Evolutionary conservation across 1,139 yeast genomes (phyloP).

Genomic region (Debaryomyces nepalensis): DNA sequence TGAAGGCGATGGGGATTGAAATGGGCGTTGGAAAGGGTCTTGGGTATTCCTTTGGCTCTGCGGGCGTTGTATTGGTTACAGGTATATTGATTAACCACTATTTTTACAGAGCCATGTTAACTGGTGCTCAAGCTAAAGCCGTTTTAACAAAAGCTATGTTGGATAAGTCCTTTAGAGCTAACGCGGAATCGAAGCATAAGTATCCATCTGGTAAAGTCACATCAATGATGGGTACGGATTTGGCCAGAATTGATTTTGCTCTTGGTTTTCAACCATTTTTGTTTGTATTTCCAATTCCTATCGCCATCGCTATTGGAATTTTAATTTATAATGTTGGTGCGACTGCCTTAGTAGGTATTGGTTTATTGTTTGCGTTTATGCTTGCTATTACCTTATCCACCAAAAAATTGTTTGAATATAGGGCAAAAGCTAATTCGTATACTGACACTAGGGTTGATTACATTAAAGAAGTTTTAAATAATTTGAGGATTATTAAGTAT

Average conservation of each 20-base stretch:
- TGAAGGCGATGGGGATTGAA: slow-evolving; percentile 25
- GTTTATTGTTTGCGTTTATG: slow-evolving; percentile 34
- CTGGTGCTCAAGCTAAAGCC: slow-evolving; percentile 42
- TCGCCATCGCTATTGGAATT: slow-evolving; percentile 63
- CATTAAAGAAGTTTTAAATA: slow-evolving; percentile 66
- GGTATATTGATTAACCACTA: slow-evolving; percentile 65
- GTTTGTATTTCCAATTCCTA: slow-evolving; percentile 64
- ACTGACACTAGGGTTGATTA: slow-evolving; percentile 65
- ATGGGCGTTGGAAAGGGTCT: slow-evolving; percentile 35
- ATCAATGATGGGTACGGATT: slow-evolving; percentile 73
- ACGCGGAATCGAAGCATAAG: slow-evolving; percentile 32
- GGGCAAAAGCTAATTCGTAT: slow-evolving; percentile 49
- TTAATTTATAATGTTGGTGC: slow-evolving; percentile 74
- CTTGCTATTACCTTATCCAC: slow-evolving; percentile 46
- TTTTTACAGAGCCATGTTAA: slow-evolving; percentile 61
- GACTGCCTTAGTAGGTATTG: slow-evolving; percentile 69
- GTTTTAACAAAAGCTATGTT: slow-evolving; percentile 40
- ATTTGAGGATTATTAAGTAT: slow-evolving; percentile 70
- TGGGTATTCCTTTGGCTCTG: slow-evolving; percentile 33
- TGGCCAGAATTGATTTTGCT: slow-evolving; percentile 80
- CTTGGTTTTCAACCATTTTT: slow-evolving; percentile 70
- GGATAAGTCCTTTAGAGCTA: slow-evolving; percentile 36
- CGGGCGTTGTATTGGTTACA: slow-evolving; percentile 28
- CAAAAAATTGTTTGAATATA: slow-evolving; percentile 41
- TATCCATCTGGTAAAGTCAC: slow-evolving; percentile 40